Conservation (phyloP, 106 monocot genomes). For the Narthecium ossifragum region DNA sequence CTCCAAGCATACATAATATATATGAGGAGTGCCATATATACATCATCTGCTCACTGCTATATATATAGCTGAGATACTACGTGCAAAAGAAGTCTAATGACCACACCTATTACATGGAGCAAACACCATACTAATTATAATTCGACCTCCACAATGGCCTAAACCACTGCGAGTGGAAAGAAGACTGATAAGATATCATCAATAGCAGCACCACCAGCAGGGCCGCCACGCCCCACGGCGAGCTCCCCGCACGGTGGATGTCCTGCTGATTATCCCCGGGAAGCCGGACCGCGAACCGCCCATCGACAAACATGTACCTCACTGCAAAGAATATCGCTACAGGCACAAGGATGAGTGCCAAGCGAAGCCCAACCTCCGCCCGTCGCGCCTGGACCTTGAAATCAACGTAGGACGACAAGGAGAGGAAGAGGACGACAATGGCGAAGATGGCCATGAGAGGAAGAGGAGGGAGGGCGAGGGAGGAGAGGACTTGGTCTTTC, state of each 20-base stretch:
- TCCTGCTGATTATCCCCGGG: constrained; percentile 32
- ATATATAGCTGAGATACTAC: no score
- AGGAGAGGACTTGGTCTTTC: constrained; percentile 28
- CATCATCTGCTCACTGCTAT: no score
- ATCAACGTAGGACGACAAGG: constrained; percentile 39
- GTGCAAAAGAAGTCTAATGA: no score
- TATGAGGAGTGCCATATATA: no score
- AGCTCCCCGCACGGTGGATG: constrained; percentile 39
- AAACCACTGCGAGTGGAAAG: constrained; percentile 36
- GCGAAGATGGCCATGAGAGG: constrained; percentile 57
- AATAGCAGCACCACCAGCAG: constrained; percentile 47
- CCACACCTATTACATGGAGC: no score
- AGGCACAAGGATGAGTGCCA: constrained; percentile 40
- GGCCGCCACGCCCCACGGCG: constrained; percentile 70
- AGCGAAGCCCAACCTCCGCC: constrained; percentile 24
- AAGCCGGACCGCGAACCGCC: constrained; percentile 27
- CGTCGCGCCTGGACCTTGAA: constrained; percentile 36
- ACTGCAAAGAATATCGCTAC: constrained; percentile 30
- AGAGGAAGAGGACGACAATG: constrained; percentile 76
- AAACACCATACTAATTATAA: constrained; percentile 4
- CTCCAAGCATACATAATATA: no score
- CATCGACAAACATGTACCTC: constrained; percentile 15
- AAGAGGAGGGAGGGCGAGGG: constrained; percentile 57
- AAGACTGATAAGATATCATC: constrained; percentile 39
- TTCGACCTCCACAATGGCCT: constrained; percentile 17